Conservation (phyloP, 805 yeast genomes). For the Wickerhamiella qilinensis region DNA sequence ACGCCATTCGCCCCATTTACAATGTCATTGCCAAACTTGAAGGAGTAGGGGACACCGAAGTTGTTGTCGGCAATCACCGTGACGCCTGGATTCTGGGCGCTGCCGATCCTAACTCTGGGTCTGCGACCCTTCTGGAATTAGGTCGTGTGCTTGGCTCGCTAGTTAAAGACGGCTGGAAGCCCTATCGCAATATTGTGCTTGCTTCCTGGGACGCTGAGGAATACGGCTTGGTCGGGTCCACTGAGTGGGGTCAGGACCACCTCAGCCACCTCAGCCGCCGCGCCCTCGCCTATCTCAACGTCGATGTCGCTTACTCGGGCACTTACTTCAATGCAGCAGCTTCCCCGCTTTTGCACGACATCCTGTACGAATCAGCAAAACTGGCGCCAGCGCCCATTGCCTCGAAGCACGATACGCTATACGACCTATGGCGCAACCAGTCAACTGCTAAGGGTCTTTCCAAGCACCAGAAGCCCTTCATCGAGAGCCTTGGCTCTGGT, state of each 20-base stretch:
- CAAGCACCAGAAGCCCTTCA: conserved; percentile 13
- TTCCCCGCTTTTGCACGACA: conserved; percentile 40
- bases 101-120: conserved; percentile 68
- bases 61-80: conserved; percentile 59
- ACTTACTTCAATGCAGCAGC: conserved; percentile 33
- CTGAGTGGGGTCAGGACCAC: conserved; percentile 59
- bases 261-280: conserved; percentile 29
- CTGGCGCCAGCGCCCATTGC: conserved; percentile 32
- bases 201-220: conserved; percentile 78
- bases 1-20: conserved; percentile 41
- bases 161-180: conserved; percentile 47
- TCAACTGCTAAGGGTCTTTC: background rate
- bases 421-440: conserved; percentile 2
- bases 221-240: conserved; percentile 56
- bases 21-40: conserved; percentile 47
- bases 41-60: conserved; percentile 39
- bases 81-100: conserved; percentile 73
- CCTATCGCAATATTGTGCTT: conserved; percentile 49
- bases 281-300: conserved; percentile 51
- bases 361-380: conserved; percentile 31
- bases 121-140: conserved; percentile 47
- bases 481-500: conserved; percentile 47
- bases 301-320: conserved; percentile 53
- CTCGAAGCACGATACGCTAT: conserved; percentile 1
- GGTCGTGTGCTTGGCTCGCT: conserved; percentile 43